phyloP scores from a whole-genome alignment of 176 grass and related monocot genomes.

The Oryza rufipogon region DNA sequence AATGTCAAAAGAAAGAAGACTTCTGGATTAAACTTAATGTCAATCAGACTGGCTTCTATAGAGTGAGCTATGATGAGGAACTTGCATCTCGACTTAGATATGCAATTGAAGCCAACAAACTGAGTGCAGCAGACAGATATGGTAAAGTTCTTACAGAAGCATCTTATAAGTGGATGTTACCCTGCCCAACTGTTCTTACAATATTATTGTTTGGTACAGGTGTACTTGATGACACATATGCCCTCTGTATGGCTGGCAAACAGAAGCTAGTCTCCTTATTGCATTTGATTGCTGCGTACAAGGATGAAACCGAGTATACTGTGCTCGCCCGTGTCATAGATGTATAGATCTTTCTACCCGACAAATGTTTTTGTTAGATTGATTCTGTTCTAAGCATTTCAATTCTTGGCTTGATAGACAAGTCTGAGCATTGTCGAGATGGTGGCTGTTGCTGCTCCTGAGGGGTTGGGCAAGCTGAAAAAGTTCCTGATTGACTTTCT shows the following conservation, averaged over 20 bases:
- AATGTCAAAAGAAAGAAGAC: slow-evolving; percentile 41
- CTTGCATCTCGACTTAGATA: slow-evolving; percentile 67
- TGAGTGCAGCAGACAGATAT: slow-evolving; percentile 82
- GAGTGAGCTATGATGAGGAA: slow-evolving; percentile 85
- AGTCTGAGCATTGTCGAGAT: slow-evolving; percentile 61
- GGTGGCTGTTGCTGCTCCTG: slow-evolving; percentile 73
- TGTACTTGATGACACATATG: slow-evolving; percentile 87
- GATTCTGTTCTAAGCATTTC: slow-evolving; percentile 31
- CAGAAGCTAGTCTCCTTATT: slow-evolving; percentile 74
- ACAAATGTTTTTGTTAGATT: neutral
- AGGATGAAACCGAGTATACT: slow-evolving; percentile 78
- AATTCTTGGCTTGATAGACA: slow-evolving; percentile 53
- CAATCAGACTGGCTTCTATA: slow-evolving; percentile 88
- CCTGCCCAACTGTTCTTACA: slow-evolving; percentile 25
- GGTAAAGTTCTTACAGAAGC: slow-evolving; percentile 50
- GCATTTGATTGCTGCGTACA: slow-evolving; percentile 74
- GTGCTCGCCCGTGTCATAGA: slow-evolving; percentile 65
- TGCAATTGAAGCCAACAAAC: slow-evolving; percentile 73
- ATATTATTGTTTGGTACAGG: slow-evolving; percentile 58
- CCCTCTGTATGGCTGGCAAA: slow-evolving; percentile 88
- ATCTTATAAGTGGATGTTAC: slow-evolving; percentile 18
- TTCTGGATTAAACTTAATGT: slow-evolving; percentile 95
- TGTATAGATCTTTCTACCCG: slow-evolving; percentile 49
- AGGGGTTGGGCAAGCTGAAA: slow-evolving; percentile 68
- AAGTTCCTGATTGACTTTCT: slow-evolving; percentile 82